Percentiles rank a stretch among this genome's conserved stretches.
phyloP scores from a whole-genome alignment of 148 eudicot species.

The Silene conica region DNA sequence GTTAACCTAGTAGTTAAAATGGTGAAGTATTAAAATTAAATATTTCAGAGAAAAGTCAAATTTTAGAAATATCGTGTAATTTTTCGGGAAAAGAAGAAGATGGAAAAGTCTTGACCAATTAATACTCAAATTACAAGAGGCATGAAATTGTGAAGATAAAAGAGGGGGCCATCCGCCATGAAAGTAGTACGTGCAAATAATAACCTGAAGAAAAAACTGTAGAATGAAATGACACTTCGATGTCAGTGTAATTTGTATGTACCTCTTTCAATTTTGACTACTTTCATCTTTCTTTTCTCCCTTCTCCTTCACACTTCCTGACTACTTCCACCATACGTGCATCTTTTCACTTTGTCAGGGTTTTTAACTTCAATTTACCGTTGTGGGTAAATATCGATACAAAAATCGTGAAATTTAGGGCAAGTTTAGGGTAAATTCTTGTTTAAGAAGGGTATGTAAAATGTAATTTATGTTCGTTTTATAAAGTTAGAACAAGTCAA shows the following conservation, averaged over 20 bases:
- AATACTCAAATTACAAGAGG: too few species aligned
- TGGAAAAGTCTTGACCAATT: too few species aligned
- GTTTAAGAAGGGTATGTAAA: too few species aligned
- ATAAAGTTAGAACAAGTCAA: too few species aligned
- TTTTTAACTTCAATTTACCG: not conserved
- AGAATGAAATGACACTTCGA: constrained; percentile 10
- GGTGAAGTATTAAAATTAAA: too few species aligned
- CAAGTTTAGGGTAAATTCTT: too few species aligned
- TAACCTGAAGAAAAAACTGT: not conserved
- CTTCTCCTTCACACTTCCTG: constrained; percentile 5
- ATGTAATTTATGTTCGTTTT: too few species aligned
- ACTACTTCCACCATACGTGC: constrained; percentile 10
- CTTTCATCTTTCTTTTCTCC: constrained; percentile 1
- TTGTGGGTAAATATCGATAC: not conserved
- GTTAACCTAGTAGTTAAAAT: too few species aligned
- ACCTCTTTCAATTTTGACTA: not conserved
- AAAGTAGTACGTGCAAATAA: not conserved
- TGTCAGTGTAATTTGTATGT: not conserved
- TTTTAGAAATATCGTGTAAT: too few species aligned
- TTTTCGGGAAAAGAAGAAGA: too few species aligned
- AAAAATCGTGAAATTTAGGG: not conserved
- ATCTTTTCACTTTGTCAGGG: constrained; percentile 4
- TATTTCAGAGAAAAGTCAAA: too few species aligned
- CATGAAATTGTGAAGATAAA: not conserved
- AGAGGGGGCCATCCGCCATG: not conserved